Percentiles rank a stretch among this genome's conserved stretches.
These are phyloP conservation scores for Plasmodium inui DNA, from an alignment of 169 alveolate species.

Conservation along the genomic window DNA sequence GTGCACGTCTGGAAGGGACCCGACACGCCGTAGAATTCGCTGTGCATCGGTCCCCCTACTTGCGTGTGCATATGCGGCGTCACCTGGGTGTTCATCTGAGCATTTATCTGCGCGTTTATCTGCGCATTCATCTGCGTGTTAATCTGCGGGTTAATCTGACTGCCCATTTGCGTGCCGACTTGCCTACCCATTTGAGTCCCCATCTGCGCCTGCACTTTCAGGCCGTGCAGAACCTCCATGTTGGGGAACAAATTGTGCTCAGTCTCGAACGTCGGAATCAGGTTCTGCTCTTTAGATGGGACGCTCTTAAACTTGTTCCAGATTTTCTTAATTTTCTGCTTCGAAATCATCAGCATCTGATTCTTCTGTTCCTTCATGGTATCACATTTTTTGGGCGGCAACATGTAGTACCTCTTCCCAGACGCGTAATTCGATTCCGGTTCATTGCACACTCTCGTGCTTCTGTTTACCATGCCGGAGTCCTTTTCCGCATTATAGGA, in stretches of 20 bases:
- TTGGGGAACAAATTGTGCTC: conserved; percentile 20
- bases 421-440: conserved; percentile 4
- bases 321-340: conserved; percentile 59
- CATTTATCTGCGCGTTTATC: not conserved
- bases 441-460: conserved; percentile 9
- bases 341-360: conserved; percentile 45
- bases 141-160: not conserved
- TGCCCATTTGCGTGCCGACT: not conserved
- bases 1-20: not conserved
- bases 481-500: not conserved
- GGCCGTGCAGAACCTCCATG: not conserved
- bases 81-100: not conserved
- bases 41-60: not conserved
- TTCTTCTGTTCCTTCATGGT: conserved; percentile 14
- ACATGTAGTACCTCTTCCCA: conserved; percentile 30
- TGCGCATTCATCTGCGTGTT: not conserved
- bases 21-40: not conserved
- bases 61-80: not conserved
- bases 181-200: not conserved
- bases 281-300: conserved; percentile 43
- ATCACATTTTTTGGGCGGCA: conserved; percentile 26
- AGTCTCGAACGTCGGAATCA: conserved; percentile 6
- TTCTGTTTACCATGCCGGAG: not conserved
- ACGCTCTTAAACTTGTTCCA: conserved; percentile 57
- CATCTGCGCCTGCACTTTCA: not conserved